Base-by-base conservation (phyloP, 1,284 basidiomycete species). In the Cryptococcus jaspeensis region DNA sequence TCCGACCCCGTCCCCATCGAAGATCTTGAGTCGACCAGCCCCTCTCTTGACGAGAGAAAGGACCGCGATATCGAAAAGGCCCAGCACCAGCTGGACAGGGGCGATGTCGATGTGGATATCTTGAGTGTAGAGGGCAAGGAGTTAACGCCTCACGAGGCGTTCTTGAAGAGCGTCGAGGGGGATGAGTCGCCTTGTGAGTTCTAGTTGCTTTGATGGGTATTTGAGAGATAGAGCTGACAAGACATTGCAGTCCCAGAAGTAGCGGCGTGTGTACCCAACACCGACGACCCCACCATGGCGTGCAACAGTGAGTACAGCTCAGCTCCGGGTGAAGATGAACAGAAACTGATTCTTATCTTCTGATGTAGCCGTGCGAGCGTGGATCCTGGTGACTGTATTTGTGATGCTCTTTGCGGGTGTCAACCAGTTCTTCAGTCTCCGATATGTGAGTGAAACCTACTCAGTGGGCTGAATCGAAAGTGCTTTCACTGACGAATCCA, bases 371-470 rank as follows among this genome's bases (percentile, higher is more conserved):
- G 62, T 64, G 2, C 52, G 62, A 51, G 59, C 58, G 2, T 65
- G 64, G 64, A 58, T 65, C 20, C 55, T 65, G n/a, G 39, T 61
- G 11, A 66, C 80, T 36, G 64, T 82, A 15, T 84, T 68, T 60
- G 70, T 60, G 44, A 53, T 57, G 42, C 48, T 52, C 25, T 85
- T 81, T 73, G 90, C 90, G 86, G 81, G 86, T 58, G 76, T 91
- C 44, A 89, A 89, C 44, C 78, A 82, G 32, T 60, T 63, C 64
- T 86, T 61, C 78, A 51, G 55, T 12, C 51, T 61, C 4, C 43
- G 63, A 44, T 65, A 62, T 40, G 63, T 60, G n/a, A 52, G 63
- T 55, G 3, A 22, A 41, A 41, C 20, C 22, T 15, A 25, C 18
- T 18, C n/a, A 18, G n/a, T n/a, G n/a, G n/a, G n/a, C 20, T 35